Evolutionary conservation across 768 basidiomycete species (phyloP), one percentile per base, ranked within the genome.

Genomic region (Serendipita sp.): DNA sequence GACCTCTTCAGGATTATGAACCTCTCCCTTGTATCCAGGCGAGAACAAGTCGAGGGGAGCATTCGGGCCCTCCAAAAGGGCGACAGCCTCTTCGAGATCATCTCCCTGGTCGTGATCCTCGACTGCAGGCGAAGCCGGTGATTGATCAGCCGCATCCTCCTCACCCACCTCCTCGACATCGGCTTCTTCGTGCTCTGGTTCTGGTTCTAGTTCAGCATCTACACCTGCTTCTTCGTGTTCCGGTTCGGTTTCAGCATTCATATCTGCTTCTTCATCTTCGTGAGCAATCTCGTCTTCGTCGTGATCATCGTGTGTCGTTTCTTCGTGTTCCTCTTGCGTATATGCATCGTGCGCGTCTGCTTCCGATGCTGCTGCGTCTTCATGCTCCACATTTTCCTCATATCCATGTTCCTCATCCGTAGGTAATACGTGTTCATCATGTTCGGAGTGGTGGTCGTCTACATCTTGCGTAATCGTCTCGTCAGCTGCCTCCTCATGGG

Each of bases 271-370:
- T 18, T 45, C 67, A 18, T 66, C 65, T 30, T 63, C 67, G 45
- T 67, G 56, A n/a, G 15, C 51, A 54, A 34, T n/a, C 8, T 65
- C 52, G 5, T 3, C 56, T 41, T 66, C 64, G 4, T 65, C 36
- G n/a, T 48, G 16, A 65, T 44, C 54, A 34, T 44, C 63, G 16
- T 41, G 64, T 23, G 23, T 56, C 30, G 18, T 54, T n/a, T 65
- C 64, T 48, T 67, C 67, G 8, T 68, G 30, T 60, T n/a, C 63
- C 58, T 35, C 64, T 66, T 11, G 63, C 60, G 41, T 54, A 18
- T 65, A 28, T 36, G 28, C 47, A 16, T 65, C 64, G n/a, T 52
- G 18, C 10, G 38, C 63, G 2, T 64, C 32, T 52, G 7, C 51
- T 16, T 34, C 23, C 23, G 10, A 11, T 11, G 51, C 32, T 38